A percentile compares a stretch with the other conserved stretches of the same genome.
phyloP scores from a whole-genome alignment of 805 yeast genomes.

The Isabelozyma pseudorhagii region DNA sequence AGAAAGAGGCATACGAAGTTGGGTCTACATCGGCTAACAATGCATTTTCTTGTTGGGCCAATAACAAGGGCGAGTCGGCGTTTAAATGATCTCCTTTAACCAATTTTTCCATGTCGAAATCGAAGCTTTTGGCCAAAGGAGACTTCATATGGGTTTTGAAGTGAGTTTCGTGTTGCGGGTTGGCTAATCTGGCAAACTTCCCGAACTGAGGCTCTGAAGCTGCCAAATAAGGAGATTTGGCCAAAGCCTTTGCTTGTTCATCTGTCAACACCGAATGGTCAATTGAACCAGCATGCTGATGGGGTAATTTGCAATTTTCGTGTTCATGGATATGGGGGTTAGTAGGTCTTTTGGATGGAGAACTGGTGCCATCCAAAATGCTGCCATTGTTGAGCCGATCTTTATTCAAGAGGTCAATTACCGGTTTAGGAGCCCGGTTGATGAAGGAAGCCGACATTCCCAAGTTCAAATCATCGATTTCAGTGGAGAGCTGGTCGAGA shows the following conservation, averaged over 20 bases:
- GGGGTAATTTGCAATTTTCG: slow-evolving; percentile 12
- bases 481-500: slow-evolving; percentile 11
- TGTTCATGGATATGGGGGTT: slow-evolving; percentile 24
- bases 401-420: slow-evolving; percentile 25
- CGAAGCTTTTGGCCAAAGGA: slow-evolving; percentile 5
- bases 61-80: slow-evolving; percentile 32
- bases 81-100: slow-evolving; percentile 7
- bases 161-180: slow-evolving; percentile 8
- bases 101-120: slow-evolving; percentile 22
- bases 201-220: slow-evolving; percentile 62
- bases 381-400: neutral
- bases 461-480: slow-evolving; percentile 30
- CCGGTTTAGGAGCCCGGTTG: slow-evolving; percentile 36
- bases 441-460: slow-evolving; percentile 41
- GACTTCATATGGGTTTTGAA: slow-evolving; percentile 5
- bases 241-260: slow-evolving; percentile 50
- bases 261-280: slow-evolving; percentile 39
- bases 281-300: slow-evolving; percentile 21
- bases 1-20: slow-evolving; percentile 63
- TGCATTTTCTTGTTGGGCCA: slow-evolving; percentile 40
- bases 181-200: slow-evolving; percentile 37
- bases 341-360: slow-evolving; percentile 6
- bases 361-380: neutral
- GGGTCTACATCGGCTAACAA: slow-evolving; percentile 53
- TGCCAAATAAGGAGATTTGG: slow-evolving; percentile 53